phyloP scores from a whole-genome alignment of 768 basidiomycete species.

The Mycena floridula region DNA sequence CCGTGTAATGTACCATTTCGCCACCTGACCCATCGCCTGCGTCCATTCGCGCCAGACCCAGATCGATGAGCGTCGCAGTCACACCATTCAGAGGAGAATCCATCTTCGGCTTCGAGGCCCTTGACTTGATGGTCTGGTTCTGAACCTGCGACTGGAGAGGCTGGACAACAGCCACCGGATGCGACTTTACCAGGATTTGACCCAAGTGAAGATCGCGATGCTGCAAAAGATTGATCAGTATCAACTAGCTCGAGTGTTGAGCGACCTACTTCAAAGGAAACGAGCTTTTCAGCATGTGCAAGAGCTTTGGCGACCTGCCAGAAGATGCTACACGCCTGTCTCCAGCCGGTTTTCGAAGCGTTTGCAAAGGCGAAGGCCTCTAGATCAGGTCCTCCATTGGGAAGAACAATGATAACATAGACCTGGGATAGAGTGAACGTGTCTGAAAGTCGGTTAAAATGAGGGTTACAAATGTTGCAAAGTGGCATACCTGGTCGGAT shows the following conservation, averaged over 20 bases:
- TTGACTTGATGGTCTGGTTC: constrained; percentile 21
- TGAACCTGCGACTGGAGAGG: constrained; percentile 29
- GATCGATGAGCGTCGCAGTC: constrained; percentile 83
- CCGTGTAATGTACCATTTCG: constrained; percentile 61
- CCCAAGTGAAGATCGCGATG: constrained; percentile 99
- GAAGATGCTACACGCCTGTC: constrained; percentile 82
- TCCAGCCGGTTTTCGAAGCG: constrained; percentile 62
- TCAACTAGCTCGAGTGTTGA: neutral
- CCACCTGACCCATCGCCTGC: constrained; percentile 41
- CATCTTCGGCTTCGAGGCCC: constrained; percentile 34
- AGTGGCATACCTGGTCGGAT: constrained; percentile 65
- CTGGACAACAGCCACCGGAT: constrained; percentile 19
- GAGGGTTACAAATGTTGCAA: neutral
- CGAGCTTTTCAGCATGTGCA: constrained; percentile 70
- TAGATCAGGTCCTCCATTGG: constrained; percentile 86
- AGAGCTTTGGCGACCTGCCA: constrained; percentile 84
- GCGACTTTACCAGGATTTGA: constrained; percentile 78
- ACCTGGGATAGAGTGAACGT: constrained; percentile 68
- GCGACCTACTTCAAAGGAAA: constrained; percentile 76
- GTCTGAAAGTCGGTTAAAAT: constrained; percentile 38
- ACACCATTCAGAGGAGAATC: constrained; percentile 65
- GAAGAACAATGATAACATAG: constrained; percentile 87
- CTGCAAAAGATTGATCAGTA: constrained; percentile 32
- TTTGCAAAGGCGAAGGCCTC: constrained; percentile 73
- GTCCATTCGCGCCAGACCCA: constrained; percentile 86